phyloP scores from a whole-genome alignment of 805 yeast genomes.

The Zygoascus biomembranicola region DNA sequence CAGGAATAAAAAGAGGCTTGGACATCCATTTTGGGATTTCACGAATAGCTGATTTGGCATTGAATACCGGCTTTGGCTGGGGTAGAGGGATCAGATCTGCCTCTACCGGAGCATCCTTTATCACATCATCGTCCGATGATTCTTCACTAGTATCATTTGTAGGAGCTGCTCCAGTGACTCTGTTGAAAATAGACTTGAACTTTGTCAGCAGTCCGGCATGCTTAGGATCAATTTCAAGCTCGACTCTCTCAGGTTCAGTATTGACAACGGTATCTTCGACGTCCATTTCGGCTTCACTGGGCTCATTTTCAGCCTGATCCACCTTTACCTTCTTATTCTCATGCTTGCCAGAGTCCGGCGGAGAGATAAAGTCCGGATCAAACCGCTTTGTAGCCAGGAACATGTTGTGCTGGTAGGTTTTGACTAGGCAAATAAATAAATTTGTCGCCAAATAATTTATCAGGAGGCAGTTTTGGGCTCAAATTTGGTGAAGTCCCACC shows the following conservation, averaged over 20 bases:
- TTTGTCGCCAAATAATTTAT: slow-evolving; percentile 5
- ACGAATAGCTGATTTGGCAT: slow-evolving; percentile 29
- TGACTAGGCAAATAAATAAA: not conserved
- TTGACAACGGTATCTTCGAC: slow-evolving; percentile 2
- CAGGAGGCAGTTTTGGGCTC: not conserved
- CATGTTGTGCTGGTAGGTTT: slow-evolving; percentile 3
- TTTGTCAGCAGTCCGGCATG: slow-evolving; percentile 46
- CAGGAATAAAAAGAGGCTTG: slow-evolving; percentile 48
- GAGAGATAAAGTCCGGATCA: slow-evolving; percentile 10
- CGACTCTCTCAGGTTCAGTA: not conserved
- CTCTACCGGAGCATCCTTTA: slow-evolving; percentile 13
- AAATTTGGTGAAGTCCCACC: not conserved
- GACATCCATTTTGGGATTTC: slow-evolving; percentile 48
- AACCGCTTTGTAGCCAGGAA: slow-evolving; percentile 15
- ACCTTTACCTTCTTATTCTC: slow-evolving; percentile 1
- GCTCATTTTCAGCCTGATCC: slow-evolving; percentile 2
- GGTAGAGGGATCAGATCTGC: slow-evolving; percentile 63
- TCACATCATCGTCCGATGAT: slow-evolving; percentile 9
- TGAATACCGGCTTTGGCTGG: slow-evolving; percentile 38
- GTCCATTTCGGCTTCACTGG: slow-evolving; percentile 3
- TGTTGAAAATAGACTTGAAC: slow-evolving; percentile 31
- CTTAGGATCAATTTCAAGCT: slow-evolving; percentile 27
- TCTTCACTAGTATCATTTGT: slow-evolving; percentile 9
- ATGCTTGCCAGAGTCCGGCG: not conserved
- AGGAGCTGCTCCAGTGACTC: not conserved